These are phyloP conservation scores for Cyathus striatus DNA, from an alignment of 768 basidiomycete genomes.

Conservation along the genomic window DNA sequence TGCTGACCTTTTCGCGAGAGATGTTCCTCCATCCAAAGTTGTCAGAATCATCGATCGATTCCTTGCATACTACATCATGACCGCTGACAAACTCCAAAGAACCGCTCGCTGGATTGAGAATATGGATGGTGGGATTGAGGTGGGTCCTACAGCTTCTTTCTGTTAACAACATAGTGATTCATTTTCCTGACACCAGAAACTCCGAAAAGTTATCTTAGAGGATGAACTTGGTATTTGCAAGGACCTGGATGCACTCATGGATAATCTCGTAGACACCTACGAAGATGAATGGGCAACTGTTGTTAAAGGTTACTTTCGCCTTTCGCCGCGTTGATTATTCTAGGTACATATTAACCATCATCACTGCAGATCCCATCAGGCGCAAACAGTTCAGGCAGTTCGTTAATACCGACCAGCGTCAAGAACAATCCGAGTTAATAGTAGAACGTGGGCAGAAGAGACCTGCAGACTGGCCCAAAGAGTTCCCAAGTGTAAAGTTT, in stretches of 20 bases:
- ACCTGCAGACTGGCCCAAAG: slow-evolving; percentile 67
- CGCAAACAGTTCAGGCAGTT: slow-evolving; percentile 57
- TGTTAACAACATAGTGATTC: slow-evolving; percentile 1
- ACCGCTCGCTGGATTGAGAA: slow-evolving; percentile 73
- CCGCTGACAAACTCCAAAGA: slow-evolving; percentile 66
- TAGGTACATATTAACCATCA: no score
- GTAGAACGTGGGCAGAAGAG: slow-evolving; percentile 57
- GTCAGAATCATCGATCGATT: slow-evolving; percentile 61
- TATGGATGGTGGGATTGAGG: slow-evolving; percentile 65
- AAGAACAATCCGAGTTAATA: slow-evolving; percentile 42
- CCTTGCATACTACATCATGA: slow-evolving; percentile 64
- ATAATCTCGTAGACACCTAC: slow-evolving; percentile 58
- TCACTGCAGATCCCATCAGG: slow-evolving; percentile 40
- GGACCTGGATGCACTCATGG: slow-evolving; percentile 65
- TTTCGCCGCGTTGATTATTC: slow-evolving; percentile 10
- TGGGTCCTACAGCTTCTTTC: slow-evolving; percentile 8
- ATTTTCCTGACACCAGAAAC: slow-evolving; percentile 35
- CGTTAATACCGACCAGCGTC: slow-evolving; percentile 52
- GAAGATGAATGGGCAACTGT: slow-evolving; percentile 68
- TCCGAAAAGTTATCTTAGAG: slow-evolving; percentile 59
- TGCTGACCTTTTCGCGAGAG: slow-evolving; percentile 59
- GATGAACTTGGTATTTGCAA: slow-evolving; percentile 70
- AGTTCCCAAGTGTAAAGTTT: slow-evolving; percentile 43
- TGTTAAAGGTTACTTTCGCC: slow-evolving; percentile 30
- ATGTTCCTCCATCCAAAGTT: slow-evolving; percentile 59